Base-by-base conservation (phyloP, 768 basidiomycete species). In the Pisolithus microcarpus region DNA sequence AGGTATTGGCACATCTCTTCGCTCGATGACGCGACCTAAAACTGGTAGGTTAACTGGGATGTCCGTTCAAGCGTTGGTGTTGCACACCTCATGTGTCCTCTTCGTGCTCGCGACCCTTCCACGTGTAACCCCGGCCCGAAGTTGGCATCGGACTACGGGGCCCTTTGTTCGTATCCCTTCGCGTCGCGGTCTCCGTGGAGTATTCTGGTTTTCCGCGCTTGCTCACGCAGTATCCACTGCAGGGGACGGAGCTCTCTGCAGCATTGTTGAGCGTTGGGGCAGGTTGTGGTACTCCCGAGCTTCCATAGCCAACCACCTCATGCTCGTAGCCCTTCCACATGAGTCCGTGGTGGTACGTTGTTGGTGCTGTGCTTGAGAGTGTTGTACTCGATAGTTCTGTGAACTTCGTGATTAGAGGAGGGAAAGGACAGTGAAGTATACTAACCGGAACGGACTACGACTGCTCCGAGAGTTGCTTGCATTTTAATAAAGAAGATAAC, bases 41-140 rank as follows among this genome's bases (percentile, higher is more conserved):
- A 30, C 2, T 30, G 10, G 30, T 30, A 10, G 2, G 30, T 30
- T 8, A 10, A 2, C 10, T 30, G 10, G 30, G 30, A 30, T 30
- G 30, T 30, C 10, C 10, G 30, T 30, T 8, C 30, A 30, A 30
- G 7, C 10, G 7, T 30, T 10, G 30, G 30, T 30, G 10, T 30
- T 30, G 9, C 30, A 30, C 4, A 11, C 38, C 6, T 39, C 10
- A 3, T 43, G 45, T 38, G 37, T 54, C 51, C 38, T 52, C 49
- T 39, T 65, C 43, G 39, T 64, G 62, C 46, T 65, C 52, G 19
- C 55, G 52, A 37, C 52, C 47, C 59, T 56, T 64, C 26, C 49
- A 52, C 43, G 61, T 28, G 21, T 3, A 24, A 24, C 23, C 23
- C 23, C 23, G 3, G 2, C 5, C n/a, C n/a, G n/a, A n/a, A n/a